Percentiles rank a stretch among this genome's conserved stretches.
phyloP scores from a whole-genome alignment of 108 stramenopile genomes.

The Skeletonema menzelii region DNA sequence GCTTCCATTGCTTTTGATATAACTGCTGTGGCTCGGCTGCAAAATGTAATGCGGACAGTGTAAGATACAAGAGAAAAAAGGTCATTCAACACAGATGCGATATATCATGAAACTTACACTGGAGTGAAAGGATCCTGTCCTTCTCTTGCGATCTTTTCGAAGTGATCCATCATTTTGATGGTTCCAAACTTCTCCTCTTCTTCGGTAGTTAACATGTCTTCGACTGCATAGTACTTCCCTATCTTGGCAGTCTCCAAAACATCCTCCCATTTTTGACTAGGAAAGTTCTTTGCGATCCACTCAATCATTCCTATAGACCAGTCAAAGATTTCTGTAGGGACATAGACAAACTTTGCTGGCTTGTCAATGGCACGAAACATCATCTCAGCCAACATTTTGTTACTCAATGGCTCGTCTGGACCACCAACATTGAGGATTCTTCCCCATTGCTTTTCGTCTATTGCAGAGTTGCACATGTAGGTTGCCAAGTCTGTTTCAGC shows the following conservation, averaged over 20 bases:
- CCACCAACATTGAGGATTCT: conserved; percentile 76
- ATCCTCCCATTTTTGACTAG: conserved; percentile 59
- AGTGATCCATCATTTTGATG: conserved; percentile 74
- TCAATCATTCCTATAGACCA: conserved; percentile 63
- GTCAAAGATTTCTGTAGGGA: conserved; percentile 73
- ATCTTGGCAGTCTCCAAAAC: conserved; percentile 80
- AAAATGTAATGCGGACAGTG: not conserved
- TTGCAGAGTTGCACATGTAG: conserved; percentile 73
- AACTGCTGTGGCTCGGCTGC: conserved; percentile 39
- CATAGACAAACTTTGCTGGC: conserved; percentile 54
- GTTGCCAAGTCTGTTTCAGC: conserved; percentile 72
- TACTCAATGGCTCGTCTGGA: conserved; percentile 75
- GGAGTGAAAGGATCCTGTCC: conserved; percentile 79
- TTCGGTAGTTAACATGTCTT: conserved; percentile 85
- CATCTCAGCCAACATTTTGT: conserved; percentile 65
- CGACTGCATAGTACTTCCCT: conserved; percentile 90
- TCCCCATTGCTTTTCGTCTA: conserved; percentile 46
- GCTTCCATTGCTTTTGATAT: conserved; percentile 42
- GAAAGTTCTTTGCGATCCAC: conserved; percentile 44
- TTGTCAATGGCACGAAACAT: conserved; percentile 58
- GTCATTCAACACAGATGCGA: not conserved
- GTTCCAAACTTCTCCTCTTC: conserved; percentile 74
- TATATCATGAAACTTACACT: conserved; percentile 30
- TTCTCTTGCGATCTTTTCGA: conserved; percentile 70
- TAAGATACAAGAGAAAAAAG: not conserved